Evolutionary conservation across 176 grass and related monocot genomes (phyloP).

Genomic region (Oryza officinalis): DNA sequence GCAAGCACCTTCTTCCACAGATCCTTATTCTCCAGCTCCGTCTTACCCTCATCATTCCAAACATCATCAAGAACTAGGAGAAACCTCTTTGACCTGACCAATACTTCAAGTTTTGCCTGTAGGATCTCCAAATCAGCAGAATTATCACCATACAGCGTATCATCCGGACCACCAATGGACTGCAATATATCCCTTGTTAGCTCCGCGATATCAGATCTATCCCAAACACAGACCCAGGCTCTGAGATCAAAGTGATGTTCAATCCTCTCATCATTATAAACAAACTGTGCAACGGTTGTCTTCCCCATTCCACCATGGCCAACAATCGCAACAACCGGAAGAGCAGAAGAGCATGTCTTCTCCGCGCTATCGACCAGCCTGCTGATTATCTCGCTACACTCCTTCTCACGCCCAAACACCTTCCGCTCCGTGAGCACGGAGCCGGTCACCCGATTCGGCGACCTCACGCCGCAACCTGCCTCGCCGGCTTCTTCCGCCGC

Average conservation of each 20-base stretch:
- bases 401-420: constrained; percentile 35
- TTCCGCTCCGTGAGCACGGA: constrained; percentile 35
- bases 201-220: constrained; percentile 34
- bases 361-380: constrained; percentile 2
- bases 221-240: constrained; percentile 52
- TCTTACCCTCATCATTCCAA: constrained; percentile 50
- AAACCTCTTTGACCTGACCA: constrained; percentile 40
- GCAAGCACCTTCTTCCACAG: constrained; percentile 45
- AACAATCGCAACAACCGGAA: constrained; percentile 38
- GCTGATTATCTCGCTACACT: constrained; percentile 14
- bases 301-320: constrained; percentile 64
- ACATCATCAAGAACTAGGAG: constrained; percentile 63
- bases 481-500: not conserved
- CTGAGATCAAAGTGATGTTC: constrained; percentile 39
- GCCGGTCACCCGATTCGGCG: constrained; percentile 41
- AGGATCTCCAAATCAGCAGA: constrained; percentile 1
- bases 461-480: not conserved
- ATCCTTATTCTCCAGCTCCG: constrained; percentile 6
- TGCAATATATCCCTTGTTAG: constrained; percentile 53
- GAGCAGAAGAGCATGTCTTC: not conserved
- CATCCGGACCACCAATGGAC: constrained; percentile 18
- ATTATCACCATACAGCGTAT: not conserved
- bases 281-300: constrained; percentile 54
- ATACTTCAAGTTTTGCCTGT: constrained; percentile 20
- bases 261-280: constrained; percentile 47